Conservation (phyloP, 441 rosid species). For the Aleurites moluccanus region DNA sequence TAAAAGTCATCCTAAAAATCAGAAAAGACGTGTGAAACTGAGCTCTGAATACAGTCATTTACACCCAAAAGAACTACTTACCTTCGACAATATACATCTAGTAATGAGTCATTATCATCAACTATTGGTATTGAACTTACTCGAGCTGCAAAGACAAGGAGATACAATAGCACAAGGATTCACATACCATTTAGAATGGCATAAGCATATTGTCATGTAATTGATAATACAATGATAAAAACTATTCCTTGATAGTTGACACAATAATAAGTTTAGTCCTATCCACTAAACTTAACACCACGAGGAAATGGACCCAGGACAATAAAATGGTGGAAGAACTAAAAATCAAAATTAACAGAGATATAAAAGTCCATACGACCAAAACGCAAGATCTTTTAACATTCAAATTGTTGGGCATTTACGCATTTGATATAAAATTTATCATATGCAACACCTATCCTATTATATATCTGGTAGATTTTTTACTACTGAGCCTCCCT, state of each 20-base stretch:
- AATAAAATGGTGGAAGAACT: too few species aligned
- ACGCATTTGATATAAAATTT: not conserved
- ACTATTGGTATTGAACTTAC: conserved; percentile 96
- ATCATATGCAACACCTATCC: not conserved
- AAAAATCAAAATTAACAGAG: not conserved
- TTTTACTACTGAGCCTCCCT: not conserved
- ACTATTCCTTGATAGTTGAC: not conserved
- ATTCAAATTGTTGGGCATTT: not conserved
- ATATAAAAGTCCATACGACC: not conserved
- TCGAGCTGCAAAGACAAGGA: conserved; percentile 55
- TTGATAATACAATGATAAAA: not conserved
- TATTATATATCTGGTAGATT: too few species aligned
- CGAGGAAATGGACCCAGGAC: not conserved
- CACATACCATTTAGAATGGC: not conserved
- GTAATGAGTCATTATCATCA: conserved; percentile 86
- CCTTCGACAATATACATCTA: conserved; percentile 98
- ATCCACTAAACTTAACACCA: conserved; percentile 2
- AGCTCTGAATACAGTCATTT: not conserved
- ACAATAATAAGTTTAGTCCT: conserved; percentile 3
- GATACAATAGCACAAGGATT: conserved; percentile 4
- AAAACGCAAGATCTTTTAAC: too few species aligned
- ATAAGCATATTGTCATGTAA: not conserved
- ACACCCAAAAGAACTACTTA: conserved; percentile 25
- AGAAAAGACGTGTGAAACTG: not conserved
- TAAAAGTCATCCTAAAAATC: not conserved